phyloP scores from a whole-genome alignment of 2,329 filamentous ascomycete species.

The Sarocladiaceae sp. region DNA sequence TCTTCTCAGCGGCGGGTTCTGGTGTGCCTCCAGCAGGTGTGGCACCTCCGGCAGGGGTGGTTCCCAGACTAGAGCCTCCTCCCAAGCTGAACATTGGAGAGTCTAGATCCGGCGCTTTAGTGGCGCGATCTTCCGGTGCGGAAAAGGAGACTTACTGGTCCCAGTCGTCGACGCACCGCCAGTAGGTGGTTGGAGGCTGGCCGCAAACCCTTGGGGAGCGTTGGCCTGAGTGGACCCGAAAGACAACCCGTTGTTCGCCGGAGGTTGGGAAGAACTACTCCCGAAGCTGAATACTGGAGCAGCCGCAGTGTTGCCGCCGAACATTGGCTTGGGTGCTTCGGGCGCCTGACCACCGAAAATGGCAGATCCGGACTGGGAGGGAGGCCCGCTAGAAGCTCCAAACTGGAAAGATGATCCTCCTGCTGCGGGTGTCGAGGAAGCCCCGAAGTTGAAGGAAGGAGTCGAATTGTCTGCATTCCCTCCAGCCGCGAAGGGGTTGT shows the following conservation, averaged over 20 bases:
- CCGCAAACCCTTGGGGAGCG: conserved; percentile 25
- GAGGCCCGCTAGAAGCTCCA: not conserved
- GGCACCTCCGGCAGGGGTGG: conserved; percentile 52
- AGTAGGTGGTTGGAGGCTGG: conserved; percentile 35
- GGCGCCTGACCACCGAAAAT: conserved; percentile 29
- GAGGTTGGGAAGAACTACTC: conserved; percentile 16
- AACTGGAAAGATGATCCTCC: conserved; percentile 6
- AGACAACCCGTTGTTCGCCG: conserved; percentile 17
- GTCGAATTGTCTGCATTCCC: conserved; percentile 12
- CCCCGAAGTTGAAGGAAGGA: conserved; percentile 14
- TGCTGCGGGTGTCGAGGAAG: conserved; percentile 18
- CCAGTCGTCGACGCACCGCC: conserved; percentile 40
- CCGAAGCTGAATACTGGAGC: conserved; percentile 14
- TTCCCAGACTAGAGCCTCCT: conserved; percentile 57
- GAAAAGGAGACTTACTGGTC: conserved; percentile 42
- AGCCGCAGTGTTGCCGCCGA: conserved; percentile 16
- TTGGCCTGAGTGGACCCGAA: conserved; percentile 1
- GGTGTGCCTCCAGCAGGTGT: conserved; percentile 56
- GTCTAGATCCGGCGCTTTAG: conserved; percentile 46
- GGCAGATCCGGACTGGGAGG: conserved; percentile 22
- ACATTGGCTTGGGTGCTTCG: conserved; percentile 16
- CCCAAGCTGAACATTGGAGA: conserved; percentile 50
- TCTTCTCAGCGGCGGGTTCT: conserved; percentile 46
- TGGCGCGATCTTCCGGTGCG: conserved; percentile 37
- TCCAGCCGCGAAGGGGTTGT: conserved; percentile 35